phyloP scores from a whole-genome alignment of 441 rosid species.

The Mallotus repandus region DNA sequence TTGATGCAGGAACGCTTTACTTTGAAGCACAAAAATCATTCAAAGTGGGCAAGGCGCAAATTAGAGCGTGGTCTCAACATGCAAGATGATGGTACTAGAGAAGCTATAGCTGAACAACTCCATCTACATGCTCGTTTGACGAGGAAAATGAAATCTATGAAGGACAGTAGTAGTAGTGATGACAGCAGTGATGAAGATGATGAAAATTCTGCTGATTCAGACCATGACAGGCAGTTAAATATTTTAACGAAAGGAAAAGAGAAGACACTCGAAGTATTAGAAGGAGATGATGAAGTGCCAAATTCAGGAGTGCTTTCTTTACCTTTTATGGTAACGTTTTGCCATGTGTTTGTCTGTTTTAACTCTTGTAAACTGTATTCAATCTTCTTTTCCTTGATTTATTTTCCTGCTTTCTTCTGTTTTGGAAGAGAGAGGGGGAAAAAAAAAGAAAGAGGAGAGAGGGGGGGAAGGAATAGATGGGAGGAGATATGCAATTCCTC shows the following conservation, averaged over 20 bases:
- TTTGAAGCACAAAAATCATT: slow-evolving; percentile 71
- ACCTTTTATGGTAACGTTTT: slow-evolving; percentile 83
- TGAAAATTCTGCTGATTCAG: slow-evolving; percentile 41
- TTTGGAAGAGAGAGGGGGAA: neutral
- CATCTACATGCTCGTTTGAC: slow-evolving; percentile 68
- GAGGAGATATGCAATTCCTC: neutral
- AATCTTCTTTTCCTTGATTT: neutral
- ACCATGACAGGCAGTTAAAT: slow-evolving; percentile 51
- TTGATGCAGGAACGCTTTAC: slow-evolving; percentile 77
- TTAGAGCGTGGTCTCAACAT: slow-evolving; percentile 62
- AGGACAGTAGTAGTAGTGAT: slow-evolving; percentile 74
- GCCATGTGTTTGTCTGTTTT: neutral
- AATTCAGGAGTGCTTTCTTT: slow-evolving; percentile 73
- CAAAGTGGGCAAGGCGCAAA: slow-evolving; percentile 82
- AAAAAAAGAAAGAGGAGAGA: too few species aligned
- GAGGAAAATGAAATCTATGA: slow-evolving; percentile 75
- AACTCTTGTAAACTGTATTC: neutral
- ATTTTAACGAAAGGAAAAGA: slow-evolving; percentile 65
- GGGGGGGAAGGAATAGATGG: too few species aligned
- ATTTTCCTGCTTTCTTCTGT: neutral
- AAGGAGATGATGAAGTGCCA: slow-evolving; percentile 65
- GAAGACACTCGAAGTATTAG: slow-evolving; percentile 61
- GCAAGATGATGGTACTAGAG: slow-evolving; percentile 82
- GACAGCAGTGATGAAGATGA: slow-evolving; percentile 66
- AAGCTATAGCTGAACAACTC: slow-evolving; percentile 81